A percentile compares a stretch with the other conserved stretches of the same genome.
Evolutionary conservation across 2,329 filamentous ascomycete species (phyloP).

Genomic region (Verticillium nonalfalfae): DNA sequence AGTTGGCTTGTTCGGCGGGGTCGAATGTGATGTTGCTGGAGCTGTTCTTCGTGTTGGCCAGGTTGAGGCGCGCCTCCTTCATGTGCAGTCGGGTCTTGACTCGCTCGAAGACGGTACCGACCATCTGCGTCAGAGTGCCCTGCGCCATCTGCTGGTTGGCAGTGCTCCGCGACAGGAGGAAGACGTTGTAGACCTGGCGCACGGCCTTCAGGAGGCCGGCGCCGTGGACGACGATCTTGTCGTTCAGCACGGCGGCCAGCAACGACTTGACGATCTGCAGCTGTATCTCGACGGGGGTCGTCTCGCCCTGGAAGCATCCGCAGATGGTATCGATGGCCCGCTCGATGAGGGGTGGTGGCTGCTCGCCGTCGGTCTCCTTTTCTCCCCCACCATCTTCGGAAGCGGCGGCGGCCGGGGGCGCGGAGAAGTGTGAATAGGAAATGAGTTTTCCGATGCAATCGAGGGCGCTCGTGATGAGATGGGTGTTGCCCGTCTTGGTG

Average conservation of each 20-base stretch:
- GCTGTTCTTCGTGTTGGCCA: constrained; percentile 44
- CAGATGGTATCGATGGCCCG: constrained; percentile 98
- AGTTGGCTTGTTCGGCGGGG: constrained; percentile 34
- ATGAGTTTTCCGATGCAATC: constrained; percentile 99
- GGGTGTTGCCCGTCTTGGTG: constrained; percentile 77
- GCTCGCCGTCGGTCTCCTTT: constrained; percentile 18
- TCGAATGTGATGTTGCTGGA: constrained; percentile 47
- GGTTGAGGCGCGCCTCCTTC: constrained; percentile 70
- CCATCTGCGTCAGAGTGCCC: constrained; percentile 96
- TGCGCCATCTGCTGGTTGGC: constrained; percentile 97
- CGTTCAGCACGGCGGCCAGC: constrained; percentile 89
- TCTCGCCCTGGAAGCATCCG: constrained; percentile 97
- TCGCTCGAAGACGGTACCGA: constrained; percentile 93
- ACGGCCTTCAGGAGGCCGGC: constrained; percentile 94
- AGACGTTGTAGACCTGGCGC: constrained; percentile 98
- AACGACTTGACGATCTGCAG: constrained; percentile 98
- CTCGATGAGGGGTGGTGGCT: constrained; percentile 72
- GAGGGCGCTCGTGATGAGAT: constrained; percentile 81
- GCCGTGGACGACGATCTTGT: constrained; percentile 98
- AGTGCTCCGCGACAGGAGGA: constrained; percentile 87
- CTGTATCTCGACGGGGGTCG: constrained; percentile 85
- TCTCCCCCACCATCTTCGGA: constrained; percentile 23
- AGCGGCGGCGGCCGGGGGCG: constrained; percentile 29
- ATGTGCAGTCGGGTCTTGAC: constrained; percentile 81
- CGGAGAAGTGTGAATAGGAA: constrained; percentile 96